phyloP scores from a whole-genome alignment of 345 rosid species.

The Fremontodendron californicum region DNA sequence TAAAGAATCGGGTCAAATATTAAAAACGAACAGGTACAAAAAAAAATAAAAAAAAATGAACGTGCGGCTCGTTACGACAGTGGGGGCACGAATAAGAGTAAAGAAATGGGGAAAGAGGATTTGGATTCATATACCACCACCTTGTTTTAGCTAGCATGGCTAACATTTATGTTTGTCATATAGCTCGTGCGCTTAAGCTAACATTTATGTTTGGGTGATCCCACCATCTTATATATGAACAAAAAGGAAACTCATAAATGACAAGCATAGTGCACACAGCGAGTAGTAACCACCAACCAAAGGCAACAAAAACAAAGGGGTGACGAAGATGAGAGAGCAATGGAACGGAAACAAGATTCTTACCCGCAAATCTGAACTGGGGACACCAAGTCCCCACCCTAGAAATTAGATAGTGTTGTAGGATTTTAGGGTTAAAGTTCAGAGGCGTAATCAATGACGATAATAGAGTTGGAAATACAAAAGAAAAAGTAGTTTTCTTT shows the following conservation, averaged over 20 bases:
- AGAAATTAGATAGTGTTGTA: slow-evolving; percentile 4
- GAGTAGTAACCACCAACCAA: background rate
- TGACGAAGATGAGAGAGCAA: background rate
- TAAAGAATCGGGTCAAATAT: too few species aligned
- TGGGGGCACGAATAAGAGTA: too few species aligned
- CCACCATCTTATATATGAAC: slow-evolving; percentile 2
- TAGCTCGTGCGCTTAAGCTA: too few species aligned
- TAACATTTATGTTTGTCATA: too few species aligned
- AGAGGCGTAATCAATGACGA: slow-evolving; percentile 40
- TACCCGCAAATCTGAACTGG: background rate
- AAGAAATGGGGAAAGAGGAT: too few species aligned
- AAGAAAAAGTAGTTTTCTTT: too few species aligned
- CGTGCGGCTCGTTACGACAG: too few species aligned
- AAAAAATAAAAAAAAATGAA: too few species aligned
- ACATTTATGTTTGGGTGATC: background rate
- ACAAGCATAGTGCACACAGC: background rate
- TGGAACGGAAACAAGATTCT: background rate
- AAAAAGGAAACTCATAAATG: background rate
- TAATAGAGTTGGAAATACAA: slow-evolving; percentile 17
- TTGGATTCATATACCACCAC: too few species aligned
- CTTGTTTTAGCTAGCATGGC: too few species aligned
- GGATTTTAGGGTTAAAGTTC: slow-evolving; percentile 11
- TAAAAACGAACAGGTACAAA: too few species aligned
- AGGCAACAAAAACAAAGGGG: background rate
- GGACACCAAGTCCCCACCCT: slow-evolving; percentile 33